phyloP scores from a whole-genome alignment of 305 asterid species.

The Ajuga reptans region DNA sequence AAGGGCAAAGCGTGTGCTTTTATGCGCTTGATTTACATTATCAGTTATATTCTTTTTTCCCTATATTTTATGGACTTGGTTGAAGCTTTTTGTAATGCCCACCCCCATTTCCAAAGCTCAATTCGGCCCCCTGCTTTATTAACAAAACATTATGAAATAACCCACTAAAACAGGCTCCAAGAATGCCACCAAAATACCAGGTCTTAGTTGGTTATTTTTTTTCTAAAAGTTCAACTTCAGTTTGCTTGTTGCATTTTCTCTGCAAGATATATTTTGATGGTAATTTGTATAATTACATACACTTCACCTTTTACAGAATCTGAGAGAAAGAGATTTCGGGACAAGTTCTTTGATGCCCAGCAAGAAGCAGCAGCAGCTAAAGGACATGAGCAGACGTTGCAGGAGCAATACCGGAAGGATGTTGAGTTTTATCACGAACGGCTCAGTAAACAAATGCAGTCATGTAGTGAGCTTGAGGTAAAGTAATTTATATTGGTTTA shows the following conservation, averaged over 20 bases:
- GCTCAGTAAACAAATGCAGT: conserved; percentile 61
- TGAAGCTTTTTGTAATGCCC: too few relatives aligned
- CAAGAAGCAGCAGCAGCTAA: conserved; percentile 93
- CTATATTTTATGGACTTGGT: too few relatives aligned
- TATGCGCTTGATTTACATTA: too few relatives aligned
- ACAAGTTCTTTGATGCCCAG: conserved; percentile 55
- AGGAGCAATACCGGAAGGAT: conserved; percentile 67
- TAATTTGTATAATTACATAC: conserved; percentile 18
- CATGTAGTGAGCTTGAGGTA: conserved; percentile 83
- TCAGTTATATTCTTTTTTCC: too few relatives aligned
- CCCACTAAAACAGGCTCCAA: too few relatives aligned
- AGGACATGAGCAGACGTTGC: conserved; percentile 66
- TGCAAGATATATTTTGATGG: conserved; percentile 17
- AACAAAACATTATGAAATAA: too few relatives aligned
- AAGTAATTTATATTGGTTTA: conserved; percentile 12
- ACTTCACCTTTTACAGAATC: conserved; percentile 45
- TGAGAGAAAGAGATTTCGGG: conserved; percentile 62
- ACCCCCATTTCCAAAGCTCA: too few relatives aligned
- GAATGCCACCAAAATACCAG: too few relatives aligned
- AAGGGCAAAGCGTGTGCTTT: too few relatives aligned
- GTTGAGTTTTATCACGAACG: conserved; percentile 65
- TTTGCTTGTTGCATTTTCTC: conserved; percentile 12
- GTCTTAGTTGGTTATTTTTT: neutral
- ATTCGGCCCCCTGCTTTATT: too few relatives aligned
- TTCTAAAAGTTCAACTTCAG: neutral